A percentile compares a stretch with the other conserved stretches of the same genome.
Conservation (phyloP, 2,329 filamentous ascomycete genomes). For the Alternaria alternata region DNA sequence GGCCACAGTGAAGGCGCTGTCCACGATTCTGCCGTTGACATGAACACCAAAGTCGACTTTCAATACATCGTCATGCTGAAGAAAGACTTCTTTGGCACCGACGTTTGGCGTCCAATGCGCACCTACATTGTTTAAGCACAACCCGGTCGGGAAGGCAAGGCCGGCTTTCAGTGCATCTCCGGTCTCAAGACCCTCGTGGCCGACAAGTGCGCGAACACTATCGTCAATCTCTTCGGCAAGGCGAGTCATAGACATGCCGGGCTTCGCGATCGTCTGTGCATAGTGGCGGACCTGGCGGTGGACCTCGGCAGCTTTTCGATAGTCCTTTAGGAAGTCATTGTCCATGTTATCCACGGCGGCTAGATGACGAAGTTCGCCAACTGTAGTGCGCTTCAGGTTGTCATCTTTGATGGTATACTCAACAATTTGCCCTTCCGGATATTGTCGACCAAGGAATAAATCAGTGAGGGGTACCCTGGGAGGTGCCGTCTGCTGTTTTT, state of each 20-base stretch:
- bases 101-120: slow-evolving; percentile 88
- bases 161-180: slow-evolving; percentile 80
- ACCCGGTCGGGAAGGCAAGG: slow-evolving; percentile 84
- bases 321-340: slow-evolving; percentile 77
- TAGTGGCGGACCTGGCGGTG: slow-evolving; percentile 86
- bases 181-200: slow-evolving; percentile 76
- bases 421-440: slow-evolving; percentile 78
- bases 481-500: slow-evolving; percentile 71
- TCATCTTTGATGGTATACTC: slow-evolving; percentile 72
- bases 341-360: slow-evolving; percentile 70
- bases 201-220: slow-evolving; percentile 75
- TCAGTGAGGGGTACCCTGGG: slow-evolving; percentile 75
- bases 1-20: slow-evolving; percentile 74
- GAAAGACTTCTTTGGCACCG: slow-evolving; percentile 79
- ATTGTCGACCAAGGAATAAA: slow-evolving; percentile 73
- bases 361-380: slow-evolving; percentile 81
- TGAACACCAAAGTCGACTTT: slow-evolving; percentile 77
- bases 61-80: slow-evolving; percentile 77
- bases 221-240: slow-evolving; percentile 87
- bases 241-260: slow-evolving; percentile 77
- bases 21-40: slow-evolving; percentile 74
- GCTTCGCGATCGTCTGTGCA: slow-evolving; percentile 78
- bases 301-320: slow-evolving; percentile 83
- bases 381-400: slow-evolving; percentile 78
- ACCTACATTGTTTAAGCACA: slow-evolving; percentile 82